A percentile compares a stretch with the other conserved stretches of the same genome.
These are phyloP conservation scores for Beauveria brongniartii DNA, from an alignment of 2,329 filamentous ascomycete species.

Conservation along the genomic window DNA sequence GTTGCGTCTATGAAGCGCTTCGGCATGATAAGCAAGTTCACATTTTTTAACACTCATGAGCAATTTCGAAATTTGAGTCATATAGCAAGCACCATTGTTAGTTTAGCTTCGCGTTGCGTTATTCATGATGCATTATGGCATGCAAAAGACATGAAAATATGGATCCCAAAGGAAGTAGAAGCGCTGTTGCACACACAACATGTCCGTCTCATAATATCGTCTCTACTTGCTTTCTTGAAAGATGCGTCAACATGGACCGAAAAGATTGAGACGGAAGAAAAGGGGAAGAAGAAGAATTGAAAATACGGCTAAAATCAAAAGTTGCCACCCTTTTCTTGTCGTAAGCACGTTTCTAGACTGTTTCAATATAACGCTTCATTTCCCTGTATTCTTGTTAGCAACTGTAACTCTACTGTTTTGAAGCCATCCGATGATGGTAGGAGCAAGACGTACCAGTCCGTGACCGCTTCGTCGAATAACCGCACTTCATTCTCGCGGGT, in stretches of 20 bases:
- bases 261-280: neutral
- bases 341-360: slow-evolving; percentile 38
- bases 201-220: too few relatives aligned
- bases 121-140: neutral
- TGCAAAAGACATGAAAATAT: too few relatives aligned
- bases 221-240: neutral
- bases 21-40: neutral
- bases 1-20: neutral
- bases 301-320: neutral
- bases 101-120: neutral
- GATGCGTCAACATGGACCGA: neutral
- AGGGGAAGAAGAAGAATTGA: neutral
- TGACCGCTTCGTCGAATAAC: slow-evolving; percentile 92
- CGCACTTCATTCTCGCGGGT: slow-evolving; percentile 86
- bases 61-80: neutral
- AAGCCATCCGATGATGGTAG: neutral
- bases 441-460: slow-evolving; percentile 69
- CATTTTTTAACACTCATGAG: neutral
- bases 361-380: slow-evolving; percentile 70
- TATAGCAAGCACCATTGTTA: neutral
- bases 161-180: too few relatives aligned
- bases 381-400: slow-evolving; percentile 45
- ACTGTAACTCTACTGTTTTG: too few relatives aligned
- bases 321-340: neutral
- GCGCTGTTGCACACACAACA: too few relatives aligned